A percentile compares a stretch with the other conserved stretches of the same genome.
phyloP scores from a whole-genome alignment of 1,284 basidiomycete species.

The Ustilago sp. region DNA sequence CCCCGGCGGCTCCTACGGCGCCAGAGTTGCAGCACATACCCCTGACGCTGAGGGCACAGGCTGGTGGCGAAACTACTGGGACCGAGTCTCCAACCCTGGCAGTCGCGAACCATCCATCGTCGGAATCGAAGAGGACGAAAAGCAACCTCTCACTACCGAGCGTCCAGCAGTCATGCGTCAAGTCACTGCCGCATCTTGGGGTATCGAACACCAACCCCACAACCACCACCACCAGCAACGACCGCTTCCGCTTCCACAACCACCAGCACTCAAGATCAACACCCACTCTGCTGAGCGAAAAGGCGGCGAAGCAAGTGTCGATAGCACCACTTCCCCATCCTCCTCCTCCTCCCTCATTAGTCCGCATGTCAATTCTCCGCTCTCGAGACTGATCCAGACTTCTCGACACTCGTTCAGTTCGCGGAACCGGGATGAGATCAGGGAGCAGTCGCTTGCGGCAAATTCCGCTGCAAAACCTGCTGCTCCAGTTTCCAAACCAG shows the following conservation, averaged over 20 bases:
- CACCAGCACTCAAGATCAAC: conserved; percentile 20
- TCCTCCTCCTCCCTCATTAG: conserved; percentile 23
- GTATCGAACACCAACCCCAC: background rate
- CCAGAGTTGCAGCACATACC: background rate
- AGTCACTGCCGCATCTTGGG: conserved; percentile 44
- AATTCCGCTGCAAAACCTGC: background rate
- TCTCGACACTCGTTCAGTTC: conserved; percentile 40
- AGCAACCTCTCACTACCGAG: conserved; percentile 5
- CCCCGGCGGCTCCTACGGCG: conserved; percentile 5
- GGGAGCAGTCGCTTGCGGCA: background rate
- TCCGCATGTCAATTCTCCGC: conserved; percentile 37
- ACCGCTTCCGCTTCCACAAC: background rate
- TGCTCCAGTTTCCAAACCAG: background rate
- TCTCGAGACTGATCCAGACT: conserved; percentile 36
- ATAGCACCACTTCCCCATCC: conserved; percentile 14
- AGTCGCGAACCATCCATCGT: conserved; percentile 30
- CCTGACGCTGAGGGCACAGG: conserved; percentile 16
- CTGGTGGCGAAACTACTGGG: conserved; percentile 49
- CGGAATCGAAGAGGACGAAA: conserved; percentile 21
- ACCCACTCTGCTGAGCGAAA: background rate
- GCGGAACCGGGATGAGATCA: conserved; percentile 18
- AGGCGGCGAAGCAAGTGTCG: background rate
- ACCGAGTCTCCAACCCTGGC: conserved; percentile 23
- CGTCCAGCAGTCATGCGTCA: conserved; percentile 29
- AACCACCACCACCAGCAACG: background rate